A percentile compares a stretch with the other conserved stretches of the same genome.
Conservation (phyloP, 441 rosid species). For the Omphalea diandra region DNA sequence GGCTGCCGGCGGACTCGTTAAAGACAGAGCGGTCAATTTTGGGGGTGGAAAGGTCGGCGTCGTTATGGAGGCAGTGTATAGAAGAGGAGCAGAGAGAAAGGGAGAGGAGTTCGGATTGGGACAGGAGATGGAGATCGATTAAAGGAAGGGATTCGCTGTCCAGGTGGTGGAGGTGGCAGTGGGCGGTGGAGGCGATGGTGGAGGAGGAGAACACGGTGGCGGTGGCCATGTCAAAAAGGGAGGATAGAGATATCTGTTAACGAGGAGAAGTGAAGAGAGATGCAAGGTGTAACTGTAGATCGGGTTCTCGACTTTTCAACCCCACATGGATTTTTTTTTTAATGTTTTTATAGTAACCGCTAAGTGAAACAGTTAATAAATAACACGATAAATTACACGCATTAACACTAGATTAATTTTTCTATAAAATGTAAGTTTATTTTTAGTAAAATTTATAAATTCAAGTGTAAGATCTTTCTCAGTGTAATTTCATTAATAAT, state of each 20-base stretch:
- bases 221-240: slow-evolving; percentile 37
- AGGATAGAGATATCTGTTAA: background rate
- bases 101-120: slow-evolving; percentile 58
- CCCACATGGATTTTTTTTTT: too few relatives aligned
- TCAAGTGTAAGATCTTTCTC: too few relatives aligned
- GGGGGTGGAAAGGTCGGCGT: slow-evolving; percentile 52
- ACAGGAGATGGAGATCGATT: slow-evolving; percentile 64
- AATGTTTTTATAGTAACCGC: too few relatives aligned
- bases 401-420: too few relatives aligned
- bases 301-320: too few relatives aligned
- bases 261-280: background rate
- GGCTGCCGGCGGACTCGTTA: slow-evolving; percentile 94
- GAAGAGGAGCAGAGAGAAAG: slow-evolving; percentile 46
- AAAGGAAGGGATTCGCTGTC: slow-evolving; percentile 55
- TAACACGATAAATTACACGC: too few relatives aligned
- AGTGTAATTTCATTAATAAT: too few relatives aligned
- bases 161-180: slow-evolving; percentile 25
- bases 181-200: too few relatives aligned
- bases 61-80: slow-evolving; percentile 31
- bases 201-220: slow-evolving; percentile 32
- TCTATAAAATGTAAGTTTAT: too few relatives aligned
- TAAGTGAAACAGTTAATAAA: too few relatives aligned
- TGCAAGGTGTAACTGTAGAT: background rate
- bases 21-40: slow-evolving; percentile 87
- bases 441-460: too few relatives aligned